phyloP scores from a whole-genome alignment of 2,329 filamentous ascomycete species.

The Periglandula ipomoeae region DNA sequence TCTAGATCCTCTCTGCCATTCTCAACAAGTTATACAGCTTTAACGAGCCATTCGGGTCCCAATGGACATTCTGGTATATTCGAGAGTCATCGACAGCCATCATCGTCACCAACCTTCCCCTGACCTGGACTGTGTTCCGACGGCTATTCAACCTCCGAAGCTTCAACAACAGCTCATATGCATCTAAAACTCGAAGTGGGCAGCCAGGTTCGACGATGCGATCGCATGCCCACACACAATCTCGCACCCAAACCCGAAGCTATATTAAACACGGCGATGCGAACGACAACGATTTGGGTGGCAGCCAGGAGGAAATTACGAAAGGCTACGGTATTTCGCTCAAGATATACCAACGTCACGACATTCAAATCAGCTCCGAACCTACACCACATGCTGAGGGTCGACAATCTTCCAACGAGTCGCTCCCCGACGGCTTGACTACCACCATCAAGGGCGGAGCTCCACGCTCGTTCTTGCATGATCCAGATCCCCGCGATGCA shows the following conservation, averaged over 20 bases:
- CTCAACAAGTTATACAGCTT: conserved; percentile 38
- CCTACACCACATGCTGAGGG: not conserved
- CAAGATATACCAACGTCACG: conserved; percentile 29
- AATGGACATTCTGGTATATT: conserved; percentile 37
- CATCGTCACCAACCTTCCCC: conserved; percentile 33
- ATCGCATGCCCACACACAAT: conserved; percentile 13
- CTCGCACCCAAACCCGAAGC: not conserved
- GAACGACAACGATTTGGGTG: conserved; percentile 16
- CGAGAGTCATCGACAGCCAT: conserved; percentile 36
- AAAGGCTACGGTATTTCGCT: conserved; percentile 21
- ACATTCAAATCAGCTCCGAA: conserved; percentile 20
- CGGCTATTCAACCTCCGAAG: conserved; percentile 24
- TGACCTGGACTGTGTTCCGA: conserved; percentile 34
- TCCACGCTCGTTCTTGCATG: not conserved
- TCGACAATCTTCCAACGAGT: conserved; percentile 1
- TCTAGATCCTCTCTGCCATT: conserved; percentile 38
- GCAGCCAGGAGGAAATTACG: conserved; percentile 30
- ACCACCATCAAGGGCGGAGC: conserved; percentile 9
- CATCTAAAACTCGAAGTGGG: conserved; percentile 10
- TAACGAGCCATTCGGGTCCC: conserved; percentile 25
- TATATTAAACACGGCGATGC: conserved; percentile 3
- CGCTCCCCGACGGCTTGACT: conserved; percentile 3
- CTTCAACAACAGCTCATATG: conserved; percentile 12
- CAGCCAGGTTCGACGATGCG: not conserved
- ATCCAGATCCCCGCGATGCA: not conserved